Evolutionary conservation across 192 early-diverging fungal genomes (phyloP), one percentile per base, ranked within the genome.

Genomic region (Dimargaris cristalligena): DNA sequence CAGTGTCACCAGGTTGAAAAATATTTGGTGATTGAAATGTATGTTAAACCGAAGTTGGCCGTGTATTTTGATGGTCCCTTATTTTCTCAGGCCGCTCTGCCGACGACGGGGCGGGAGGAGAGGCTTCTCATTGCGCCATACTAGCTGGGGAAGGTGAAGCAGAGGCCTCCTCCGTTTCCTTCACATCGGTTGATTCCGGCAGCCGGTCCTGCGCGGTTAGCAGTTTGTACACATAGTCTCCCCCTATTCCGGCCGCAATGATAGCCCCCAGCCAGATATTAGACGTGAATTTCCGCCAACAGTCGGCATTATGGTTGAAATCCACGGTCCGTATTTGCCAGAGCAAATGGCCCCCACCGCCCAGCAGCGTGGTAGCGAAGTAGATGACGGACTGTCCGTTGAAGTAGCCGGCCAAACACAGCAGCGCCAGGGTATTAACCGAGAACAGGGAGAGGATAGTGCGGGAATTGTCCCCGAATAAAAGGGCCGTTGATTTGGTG

Each of bases 401-500:
- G 78, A 82, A 79, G 44, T 84, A 87, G 0, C 91, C 91, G 0
- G 89, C 77, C 3, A 89, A 44, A 10, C 81, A 78, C 0, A 91
- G 60, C 59, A 84, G 68, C 0, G 74, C 76, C 11, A 90, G 71
- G 44, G 86, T 85, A 6, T 76, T 62, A 2, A 72, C 67, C 3
- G 90, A 83, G 64, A 97, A 94, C 0, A 67, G 74, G 0, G 83
- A 70, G 23, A 97, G 69, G 63, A 79, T 82, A 28, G 72, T 57
- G 30, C 78, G 80, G 8, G 87, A 79, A 34, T 79, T 73, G 26
- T 82, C 78, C 4, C 82, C 90, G 71, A 94, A 97, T 1, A 79
- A 70, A 11, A 97, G 62, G 1, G 94, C 91, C 1, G 94, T 97
- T 10, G 91, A 94, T 67, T 91, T 91, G 56, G 94, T 83, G 9